phyloP scores from a whole-genome alignment of 2,329 filamentous ascomycete species.

The Fusarium sp. region DNA sequence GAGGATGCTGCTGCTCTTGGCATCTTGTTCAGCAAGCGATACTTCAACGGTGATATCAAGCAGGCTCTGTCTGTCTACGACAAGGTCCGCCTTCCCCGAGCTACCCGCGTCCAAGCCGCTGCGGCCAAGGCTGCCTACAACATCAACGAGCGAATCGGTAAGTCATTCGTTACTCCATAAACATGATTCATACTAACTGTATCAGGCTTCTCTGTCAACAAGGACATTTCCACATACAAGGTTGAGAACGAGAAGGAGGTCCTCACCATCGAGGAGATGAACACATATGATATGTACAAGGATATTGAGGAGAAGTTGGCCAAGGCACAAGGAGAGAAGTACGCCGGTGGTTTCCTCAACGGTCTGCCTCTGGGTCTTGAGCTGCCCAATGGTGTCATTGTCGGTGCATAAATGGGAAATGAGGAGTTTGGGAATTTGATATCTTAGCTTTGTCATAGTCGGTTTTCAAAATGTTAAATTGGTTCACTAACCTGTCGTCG shows the following conservation, averaged over 20 bases:
- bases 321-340: constrained; percentile 46
- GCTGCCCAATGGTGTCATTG: constrained; percentile 59
- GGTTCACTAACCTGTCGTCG: neutral
- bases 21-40: constrained; percentile 64
- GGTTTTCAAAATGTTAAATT: neutral
- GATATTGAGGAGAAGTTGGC: constrained; percentile 63
- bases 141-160: constrained; percentile 71
- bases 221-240: constrained; percentile 64
- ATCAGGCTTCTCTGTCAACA: constrained; percentile 71
- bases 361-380: constrained; percentile 60
- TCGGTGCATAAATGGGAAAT: constrained; percentile 39
- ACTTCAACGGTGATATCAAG: constrained; percentile 59
- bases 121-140: constrained; percentile 68
- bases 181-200: neutral
- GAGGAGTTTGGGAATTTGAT: neutral
- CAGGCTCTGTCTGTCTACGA: constrained; percentile 63
- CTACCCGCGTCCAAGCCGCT: constrained; percentile 65
- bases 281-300: constrained; percentile 69
- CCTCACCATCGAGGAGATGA: constrained; percentile 77
- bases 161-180: neutral
- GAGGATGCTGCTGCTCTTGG: constrained; percentile 73
- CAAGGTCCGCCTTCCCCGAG: constrained; percentile 63
- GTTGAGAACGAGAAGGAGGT: constrained; percentile 70
- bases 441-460: neutral
- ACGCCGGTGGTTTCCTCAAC: constrained; percentile 51